A percentile compares a stretch with the other conserved stretches of the same genome.
Conservation (phyloP, 805 yeast species). For the Candida bentonensis region DNA sequence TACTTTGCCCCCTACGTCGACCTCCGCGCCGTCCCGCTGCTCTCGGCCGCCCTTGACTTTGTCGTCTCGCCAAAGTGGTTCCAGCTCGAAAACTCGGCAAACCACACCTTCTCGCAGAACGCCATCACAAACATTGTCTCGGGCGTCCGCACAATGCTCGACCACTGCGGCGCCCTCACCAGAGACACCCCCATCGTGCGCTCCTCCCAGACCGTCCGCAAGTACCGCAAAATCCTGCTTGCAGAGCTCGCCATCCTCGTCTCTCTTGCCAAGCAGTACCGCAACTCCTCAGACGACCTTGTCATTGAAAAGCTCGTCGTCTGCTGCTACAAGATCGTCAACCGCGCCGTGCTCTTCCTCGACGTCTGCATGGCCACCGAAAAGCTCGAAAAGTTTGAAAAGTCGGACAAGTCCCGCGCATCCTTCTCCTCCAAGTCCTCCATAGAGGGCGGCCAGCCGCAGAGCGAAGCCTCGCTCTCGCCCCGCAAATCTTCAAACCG, state of each 20-base stretch:
- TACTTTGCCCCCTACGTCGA: conserved; percentile 25
- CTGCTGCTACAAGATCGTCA: conserved; percentile 19
- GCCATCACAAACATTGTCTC: conserved; percentile 24
- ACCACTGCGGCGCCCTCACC: conserved; percentile 20
- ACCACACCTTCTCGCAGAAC: conserved; percentile 21
- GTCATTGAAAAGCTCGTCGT: conserved; percentile 20
- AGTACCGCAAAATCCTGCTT: conserved; percentile 22
- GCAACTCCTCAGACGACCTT: conserved; percentile 17
- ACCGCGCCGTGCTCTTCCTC: conserved; percentile 20
- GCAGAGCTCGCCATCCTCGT: conserved; percentile 27
- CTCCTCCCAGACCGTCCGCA: conserved; percentile 17
- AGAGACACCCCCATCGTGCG: conserved; percentile 20
- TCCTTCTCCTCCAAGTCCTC: not conserved
- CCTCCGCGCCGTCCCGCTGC: conserved; percentile 22
- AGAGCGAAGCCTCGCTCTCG: not conserved
- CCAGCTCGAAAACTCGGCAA: conserved; percentile 7
- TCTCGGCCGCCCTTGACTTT: conserved; percentile 22
- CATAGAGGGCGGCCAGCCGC: not conserved
- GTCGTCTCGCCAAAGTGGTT: conserved; percentile 20
- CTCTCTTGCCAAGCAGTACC: conserved; percentile 22
- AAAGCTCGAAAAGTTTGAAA: not conserved
- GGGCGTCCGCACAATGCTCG: conserved; percentile 24
- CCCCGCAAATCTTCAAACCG: conserved; percentile 5
- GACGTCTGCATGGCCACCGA: conserved; percentile 12
- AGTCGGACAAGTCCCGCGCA: not conserved